Evolutionary conservation across 1,284 basidiomycete species (phyloP), one percentile per base, ranked within the genome.

Genomic region (Apiotrichum sp.): DNA sequence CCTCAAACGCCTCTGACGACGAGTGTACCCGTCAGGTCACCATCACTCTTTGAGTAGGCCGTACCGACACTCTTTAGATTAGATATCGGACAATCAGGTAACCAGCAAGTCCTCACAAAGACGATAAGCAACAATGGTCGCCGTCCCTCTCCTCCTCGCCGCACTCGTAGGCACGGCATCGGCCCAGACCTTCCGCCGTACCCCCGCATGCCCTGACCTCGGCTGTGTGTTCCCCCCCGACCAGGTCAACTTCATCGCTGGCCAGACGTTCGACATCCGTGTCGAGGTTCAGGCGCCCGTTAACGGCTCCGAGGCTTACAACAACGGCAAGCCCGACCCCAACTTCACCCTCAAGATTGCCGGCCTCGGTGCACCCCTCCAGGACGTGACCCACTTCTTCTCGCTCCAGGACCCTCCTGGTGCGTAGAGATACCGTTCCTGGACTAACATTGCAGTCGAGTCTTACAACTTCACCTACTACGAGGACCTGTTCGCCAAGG

Each of bases 211-310:
- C 59, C 75, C 75, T 46, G 62, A 63, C 16, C 63, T 76, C 10
- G 75, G 74, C 32, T 76, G 74, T 59, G 53, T 76, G 39, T 73
- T 71, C 59, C 73, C 74, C 32, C 73, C 74, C 47, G 70, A 71
- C 56, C 66, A 69, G 56, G 68, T 65, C 35, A 67, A 72, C 49
- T 73, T 75, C 57, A 63, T 73, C 42, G 66, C 73, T 13, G 73
- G 70, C 39, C 69, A 71, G 54, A 63, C 66, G 4, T 73, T 74
- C 49, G 72, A 74, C 62, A 71, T 74, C 56, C 66, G 71, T 11
- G 53, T 69, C 41, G 71, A 77, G 63, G 70, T 77, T 6, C 77
- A 78, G 57, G 77, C 77, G 1, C 77, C 77, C 7, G 64, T 71
- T 11, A 78, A 78, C 61, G 77, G 77, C 29, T 63, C 73, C 3